Conservation (phyloP, 805 yeast species). For the Candida hungchunana region DNA sequence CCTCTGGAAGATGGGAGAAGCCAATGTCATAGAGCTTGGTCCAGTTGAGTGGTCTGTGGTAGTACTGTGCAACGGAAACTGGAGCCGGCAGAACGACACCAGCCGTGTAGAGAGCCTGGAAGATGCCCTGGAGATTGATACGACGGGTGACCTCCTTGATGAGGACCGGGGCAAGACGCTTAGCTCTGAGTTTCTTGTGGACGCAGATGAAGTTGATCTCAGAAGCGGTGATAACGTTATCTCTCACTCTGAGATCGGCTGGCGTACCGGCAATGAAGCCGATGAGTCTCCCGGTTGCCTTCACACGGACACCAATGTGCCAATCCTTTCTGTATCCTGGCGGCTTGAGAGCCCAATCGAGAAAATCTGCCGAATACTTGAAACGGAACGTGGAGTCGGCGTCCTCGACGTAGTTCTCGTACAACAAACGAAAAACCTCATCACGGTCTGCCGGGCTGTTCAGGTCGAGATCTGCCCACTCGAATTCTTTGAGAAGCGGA, state of each 20-base stretch:
- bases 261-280: conserved; percentile 95
- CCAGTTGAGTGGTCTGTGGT: conserved; percentile 95
- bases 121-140: conserved; percentile 75
- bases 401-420: conserved; percentile 93
- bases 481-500: conserved; percentile 68
- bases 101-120: conserved; percentile 96
- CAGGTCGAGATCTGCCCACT: conserved; percentile 81
- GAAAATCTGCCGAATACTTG: conserved; percentile 76
- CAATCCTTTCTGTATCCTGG: conserved; percentile 91
- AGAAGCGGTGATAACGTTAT: conserved; percentile 53
- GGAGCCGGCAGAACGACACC: conserved; percentile 94
- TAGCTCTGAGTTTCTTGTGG: conserved; percentile 90
- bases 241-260: conserved; percentile 56
- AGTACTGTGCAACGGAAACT: conserved; percentile 79
- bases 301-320: conserved; percentile 92
- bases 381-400: conserved; percentile 88
- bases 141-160: conserved; percentile 93
- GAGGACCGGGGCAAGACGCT: conserved; percentile 89
- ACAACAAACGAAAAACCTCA: conserved; percentile 75
- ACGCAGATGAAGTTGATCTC: conserved; percentile 94
- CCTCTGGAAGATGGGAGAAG: conserved; percentile 73
- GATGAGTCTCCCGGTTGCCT: conserved; percentile 68
- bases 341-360: conserved; percentile 89
- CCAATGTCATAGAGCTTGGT: conserved; percentile 84
- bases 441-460: conserved; percentile 52